Evolutionary conservation across 768 basidiomycete species (phyloP).

Genomic region (Rhodosporidiobolus sp.): DNA sequence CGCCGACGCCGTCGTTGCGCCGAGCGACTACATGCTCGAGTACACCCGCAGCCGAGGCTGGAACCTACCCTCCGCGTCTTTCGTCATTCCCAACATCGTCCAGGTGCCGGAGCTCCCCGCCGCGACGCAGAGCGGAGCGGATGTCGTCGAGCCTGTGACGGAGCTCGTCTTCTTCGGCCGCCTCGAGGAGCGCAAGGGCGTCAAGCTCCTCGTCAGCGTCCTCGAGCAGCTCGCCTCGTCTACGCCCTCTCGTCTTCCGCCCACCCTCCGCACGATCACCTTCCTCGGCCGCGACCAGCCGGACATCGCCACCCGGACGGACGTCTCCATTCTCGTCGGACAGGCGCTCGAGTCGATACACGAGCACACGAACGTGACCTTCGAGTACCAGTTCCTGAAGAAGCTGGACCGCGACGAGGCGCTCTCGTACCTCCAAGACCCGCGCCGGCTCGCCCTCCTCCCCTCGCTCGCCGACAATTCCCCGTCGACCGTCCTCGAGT

Average conservation of each 20-base stretch:
- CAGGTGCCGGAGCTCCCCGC: background rate
- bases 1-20: slow-evolving; percentile 39
- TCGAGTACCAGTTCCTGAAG: slow-evolving; percentile 22
- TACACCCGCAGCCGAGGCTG: slow-evolving; percentile 24
- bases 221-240: slow-evolving; percentile 22
- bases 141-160: slow-evolving; percentile 4
- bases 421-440: slow-evolving; percentile 25
- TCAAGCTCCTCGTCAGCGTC: slow-evolving; percentile 19
- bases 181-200: slow-evolving; percentile 40
- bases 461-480: slow-evolving; percentile 41
- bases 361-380: slow-evolving; percentile 29
- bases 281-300: slow-evolving; percentile 38
- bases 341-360: slow-evolving; percentile 28
- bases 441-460: slow-evolving; percentile 36
- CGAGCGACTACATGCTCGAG: slow-evolving; percentile 39
- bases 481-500: slow-evolving; percentile 40
- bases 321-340: slow-evolving; percentile 15
- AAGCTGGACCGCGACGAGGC: slow-evolving; percentile 28
- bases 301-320: slow-evolving; percentile 26
- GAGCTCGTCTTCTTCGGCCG: slow-evolving; percentile 42
- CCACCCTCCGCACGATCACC: slow-evolving; percentile 13
- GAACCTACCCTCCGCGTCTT: slow-evolving; percentile 11
- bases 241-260: background rate
- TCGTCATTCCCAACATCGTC: slow-evolving; percentile 38
- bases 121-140: no score